Evolutionary conservation across 2,329 filamentous ascomycete genomes (phyloP), one percentile per base, ranked within the genome.

Genomic region (Xylariaceae sp.): DNA sequence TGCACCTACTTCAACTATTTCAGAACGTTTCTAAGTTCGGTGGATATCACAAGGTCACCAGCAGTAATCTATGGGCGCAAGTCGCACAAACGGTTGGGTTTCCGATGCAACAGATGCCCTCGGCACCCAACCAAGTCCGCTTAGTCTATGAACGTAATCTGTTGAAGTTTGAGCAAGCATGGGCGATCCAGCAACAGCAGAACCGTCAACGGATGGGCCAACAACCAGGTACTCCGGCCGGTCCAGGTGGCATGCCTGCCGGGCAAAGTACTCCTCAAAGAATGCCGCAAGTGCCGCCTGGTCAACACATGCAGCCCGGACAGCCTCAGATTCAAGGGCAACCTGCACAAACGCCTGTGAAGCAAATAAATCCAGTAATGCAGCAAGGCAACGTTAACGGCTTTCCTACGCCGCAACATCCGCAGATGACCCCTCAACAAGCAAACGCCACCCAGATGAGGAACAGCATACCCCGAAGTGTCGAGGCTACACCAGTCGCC

Each of bases 1-100:
- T 97, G 29, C 84, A 85, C 53, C 66, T 96, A 11, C 78, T 88
- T 57, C 77, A 83, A 46, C 71, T 97, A 3, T 97, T 94, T 62
- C 79, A 84, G 46, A 72, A 79, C 0, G 87, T 95, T 2, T 77
- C 83, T 51, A 90, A 86, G 54, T 73, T 78, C 50, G 87, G 87
- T 18, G 89, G 89, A 4, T 93, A 85, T 42, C 86, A 85, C 52
- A 79, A 76, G 45, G 80, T 94, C 3, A 83, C 80, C 0, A 74
- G 77, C 18, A 71, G 72, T 18, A 87, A 88, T 49, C 73, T 75
- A 43, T 97, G 93, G 93, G 71, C 73, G 1, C 76, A 81, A 37
- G 72, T 96, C 41, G 83, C 87, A 1, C 77, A 80, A 43, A 68
- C 75, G 22, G 62, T 89, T 37, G 74, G 77, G 4, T 79, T 88